Evolutionary conservation across 2,329 filamentous ascomycete species (phyloP).

Genomic region (Nemania bipapillata): DNA sequence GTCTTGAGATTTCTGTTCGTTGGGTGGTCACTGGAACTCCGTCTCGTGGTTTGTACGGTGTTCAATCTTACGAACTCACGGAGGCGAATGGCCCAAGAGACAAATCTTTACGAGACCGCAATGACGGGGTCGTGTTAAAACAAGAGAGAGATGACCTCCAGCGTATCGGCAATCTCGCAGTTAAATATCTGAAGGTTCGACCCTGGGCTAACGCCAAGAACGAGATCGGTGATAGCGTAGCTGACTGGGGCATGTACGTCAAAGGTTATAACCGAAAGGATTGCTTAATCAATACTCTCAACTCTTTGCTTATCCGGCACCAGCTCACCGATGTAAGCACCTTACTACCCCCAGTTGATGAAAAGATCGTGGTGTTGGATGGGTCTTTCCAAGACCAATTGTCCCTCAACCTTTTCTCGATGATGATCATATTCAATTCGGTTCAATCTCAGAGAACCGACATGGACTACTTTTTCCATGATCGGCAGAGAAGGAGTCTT

Average conservation of each 20-base stretch:
- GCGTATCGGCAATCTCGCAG: constrained; percentile 71
- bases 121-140: constrained; percentile 48
- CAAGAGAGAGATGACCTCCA: constrained; percentile 72
- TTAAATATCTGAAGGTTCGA: constrained; percentile 77
- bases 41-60: constrained; percentile 81
- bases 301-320: constrained; percentile 84
- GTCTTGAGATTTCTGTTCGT: constrained; percentile 72
- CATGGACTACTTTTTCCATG: constrained; percentile 88
- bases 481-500: constrained; percentile 73
- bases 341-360: constrained; percentile 76
- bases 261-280: constrained; percentile 67
- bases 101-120: constrained; percentile 44
- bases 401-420: constrained; percentile 83
- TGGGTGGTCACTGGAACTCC: constrained; percentile 95
- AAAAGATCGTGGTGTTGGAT: constrained; percentile 77
- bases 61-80: constrained; percentile 58
- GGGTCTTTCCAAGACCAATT: constrained; percentile 87
- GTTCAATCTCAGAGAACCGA: constrained; percentile 87
- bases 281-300: constrained; percentile 75
- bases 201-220: constrained; percentile 77
- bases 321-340: constrained; percentile 74
- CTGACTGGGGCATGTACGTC: constrained; percentile 79
- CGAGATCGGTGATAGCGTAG: constrained; percentile 66
- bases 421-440: constrained; percentile 85
- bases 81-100: constrained; percentile 5